Conservation (phyloP, 1,284 basidiomycete species). For the Entoloma clypeatum region DNA sequence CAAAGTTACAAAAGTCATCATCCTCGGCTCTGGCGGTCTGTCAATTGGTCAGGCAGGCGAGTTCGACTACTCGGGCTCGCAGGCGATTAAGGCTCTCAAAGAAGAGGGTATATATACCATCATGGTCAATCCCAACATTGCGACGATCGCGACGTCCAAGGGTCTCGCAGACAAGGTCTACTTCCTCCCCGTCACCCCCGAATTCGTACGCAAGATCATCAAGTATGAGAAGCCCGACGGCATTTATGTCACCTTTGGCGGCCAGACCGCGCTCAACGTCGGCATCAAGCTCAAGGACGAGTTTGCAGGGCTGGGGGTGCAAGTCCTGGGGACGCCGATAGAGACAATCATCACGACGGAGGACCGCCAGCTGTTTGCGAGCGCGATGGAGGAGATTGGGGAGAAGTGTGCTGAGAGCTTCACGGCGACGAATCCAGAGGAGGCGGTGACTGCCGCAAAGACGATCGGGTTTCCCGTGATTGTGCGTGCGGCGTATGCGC, state of each 20-base stretch:
- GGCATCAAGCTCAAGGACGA: conserved; percentile 98
- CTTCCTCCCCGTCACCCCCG: conserved; percentile 96
- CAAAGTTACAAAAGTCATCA: conserved; percentile 89
- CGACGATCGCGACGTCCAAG: conserved; percentile 98
- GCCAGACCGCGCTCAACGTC: conserved; percentile 96
- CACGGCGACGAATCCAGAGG: conserved; percentile 82
- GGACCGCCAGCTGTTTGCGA: conserved; percentile 92
- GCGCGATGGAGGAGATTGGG: conserved; percentile 94
- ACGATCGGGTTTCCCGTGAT: conserved; percentile 97
- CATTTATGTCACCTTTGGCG: conserved; percentile 98
- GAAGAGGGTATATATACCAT: conserved; percentile 99
- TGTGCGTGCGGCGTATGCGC: conserved; percentile 93
- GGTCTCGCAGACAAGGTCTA: conserved; percentile 99
- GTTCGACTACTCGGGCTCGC: conserved; percentile 98
- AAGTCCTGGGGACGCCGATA: conserved; percentile 95
- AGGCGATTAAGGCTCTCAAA: conserved; percentile 98
- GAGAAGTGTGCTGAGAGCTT: conserved; percentile 91
- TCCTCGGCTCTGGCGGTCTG: conserved; percentile 96
- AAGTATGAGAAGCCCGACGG: conserved; percentile 98
- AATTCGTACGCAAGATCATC: conserved; percentile 98
- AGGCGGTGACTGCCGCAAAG: conserved; percentile 82
- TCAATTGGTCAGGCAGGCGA: conserved; percentile 99
- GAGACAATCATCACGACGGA: conserved; percentile 97
- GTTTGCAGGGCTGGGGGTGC: conserved; percentile 83
- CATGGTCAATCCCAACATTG: conserved; percentile 98